phyloP scores from a whole-genome alignment of 352 stramenopile species.

The Globisporangium yorkense region DNA sequence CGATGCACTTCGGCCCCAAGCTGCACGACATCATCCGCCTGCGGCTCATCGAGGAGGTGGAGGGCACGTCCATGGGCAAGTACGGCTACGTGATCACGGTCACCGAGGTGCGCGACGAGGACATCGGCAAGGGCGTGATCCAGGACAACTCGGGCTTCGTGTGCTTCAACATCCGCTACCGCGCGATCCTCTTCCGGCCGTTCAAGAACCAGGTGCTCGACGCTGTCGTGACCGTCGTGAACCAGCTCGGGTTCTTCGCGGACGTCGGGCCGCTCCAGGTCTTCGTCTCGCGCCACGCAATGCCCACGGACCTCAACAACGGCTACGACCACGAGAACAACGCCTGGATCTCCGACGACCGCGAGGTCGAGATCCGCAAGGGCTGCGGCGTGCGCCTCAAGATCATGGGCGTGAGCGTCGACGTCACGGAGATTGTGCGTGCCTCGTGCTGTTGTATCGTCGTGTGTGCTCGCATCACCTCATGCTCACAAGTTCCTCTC shows the following conservation, averaged over 20 bases:
- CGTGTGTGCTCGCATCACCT: neutral
- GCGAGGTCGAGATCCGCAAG: slow-evolving; percentile 95
- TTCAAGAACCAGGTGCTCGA: slow-evolving; percentile 98
- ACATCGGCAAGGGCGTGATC: slow-evolving; percentile 96
- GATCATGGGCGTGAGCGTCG: slow-evolving; percentile 96
- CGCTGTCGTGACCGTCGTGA: slow-evolving; percentile 95
- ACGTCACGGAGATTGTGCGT: slow-evolving; percentile 93
- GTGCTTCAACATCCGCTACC: slow-evolving; percentile 96
- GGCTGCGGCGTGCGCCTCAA: slow-evolving; percentile 94
- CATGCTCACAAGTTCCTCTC: slow-evolving; percentile 8
- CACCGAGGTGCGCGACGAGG: slow-evolving; percentile 93
- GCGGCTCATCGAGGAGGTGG: slow-evolving; percentile 94
- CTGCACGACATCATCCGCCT: slow-evolving; percentile 95
- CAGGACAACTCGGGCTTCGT: slow-evolving; percentile 97
- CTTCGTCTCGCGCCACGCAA: slow-evolving; percentile 96
- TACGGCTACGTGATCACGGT: slow-evolving; percentile 97
- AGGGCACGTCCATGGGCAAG: slow-evolving; percentile 94
- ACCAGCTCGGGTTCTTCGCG: slow-evolving; percentile 95
- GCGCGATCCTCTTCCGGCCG: slow-evolving; percentile 93
- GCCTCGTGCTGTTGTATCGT: neutral
- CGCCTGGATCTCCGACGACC: slow-evolving; percentile 96
- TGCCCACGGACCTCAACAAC: slow-evolving; percentile 92
- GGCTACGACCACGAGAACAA: slow-evolving; percentile 96
- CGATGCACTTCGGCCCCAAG: slow-evolving; percentile 95
- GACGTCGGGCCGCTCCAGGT: slow-evolving; percentile 95